These are phyloP conservation scores for Neurospora sp. DNA, from an alignment of 495 filamentous ascomycete genomes.

Conservation along the genomic window DNA sequence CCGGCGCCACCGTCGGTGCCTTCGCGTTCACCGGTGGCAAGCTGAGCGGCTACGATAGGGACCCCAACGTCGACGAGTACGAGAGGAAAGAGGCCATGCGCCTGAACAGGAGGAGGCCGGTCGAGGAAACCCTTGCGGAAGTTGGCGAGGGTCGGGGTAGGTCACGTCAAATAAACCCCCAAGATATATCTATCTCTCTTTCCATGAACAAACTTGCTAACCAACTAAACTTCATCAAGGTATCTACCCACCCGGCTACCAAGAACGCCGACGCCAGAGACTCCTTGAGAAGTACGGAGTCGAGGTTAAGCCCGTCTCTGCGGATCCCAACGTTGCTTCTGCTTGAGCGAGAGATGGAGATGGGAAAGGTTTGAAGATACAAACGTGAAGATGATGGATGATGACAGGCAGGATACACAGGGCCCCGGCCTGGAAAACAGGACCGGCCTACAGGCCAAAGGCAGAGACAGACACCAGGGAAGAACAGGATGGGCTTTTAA, in stretches of 20 bases:
- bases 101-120: slow-evolving; percentile 61
- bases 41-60: slow-evolving; percentile 42
- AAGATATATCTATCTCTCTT: neutral
- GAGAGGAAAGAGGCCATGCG: slow-evolving; percentile 67
- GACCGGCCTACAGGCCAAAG: neutral
- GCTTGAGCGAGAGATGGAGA: neutral
- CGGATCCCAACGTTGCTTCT: slow-evolving; percentile 21
- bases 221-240: slow-evolving; percentile 35
- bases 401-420: neutral
- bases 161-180: slow-evolving; percentile 5
- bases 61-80: slow-evolving; percentile 63
- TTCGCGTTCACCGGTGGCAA: slow-evolving; percentile 75
- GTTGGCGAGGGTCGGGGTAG: slow-evolving; percentile 87
- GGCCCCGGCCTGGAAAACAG: neutral
- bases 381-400: neutral
- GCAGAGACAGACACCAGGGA: neutral
- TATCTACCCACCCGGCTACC: slow-evolving; percentile 74
- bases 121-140: slow-evolving; percentile 72
- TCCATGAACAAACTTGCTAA: neutral
- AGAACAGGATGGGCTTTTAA: neutral
- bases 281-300: slow-evolving; percentile 88
- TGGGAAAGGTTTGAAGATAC: neutral
- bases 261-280: slow-evolving; percentile 71
- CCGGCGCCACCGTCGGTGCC: slow-evolving; percentile 53
- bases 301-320: slow-evolving; percentile 54